phyloP scores from a whole-genome alignment of 495 filamentous ascomycete genomes.

The Penicillium crystallinum region DNA sequence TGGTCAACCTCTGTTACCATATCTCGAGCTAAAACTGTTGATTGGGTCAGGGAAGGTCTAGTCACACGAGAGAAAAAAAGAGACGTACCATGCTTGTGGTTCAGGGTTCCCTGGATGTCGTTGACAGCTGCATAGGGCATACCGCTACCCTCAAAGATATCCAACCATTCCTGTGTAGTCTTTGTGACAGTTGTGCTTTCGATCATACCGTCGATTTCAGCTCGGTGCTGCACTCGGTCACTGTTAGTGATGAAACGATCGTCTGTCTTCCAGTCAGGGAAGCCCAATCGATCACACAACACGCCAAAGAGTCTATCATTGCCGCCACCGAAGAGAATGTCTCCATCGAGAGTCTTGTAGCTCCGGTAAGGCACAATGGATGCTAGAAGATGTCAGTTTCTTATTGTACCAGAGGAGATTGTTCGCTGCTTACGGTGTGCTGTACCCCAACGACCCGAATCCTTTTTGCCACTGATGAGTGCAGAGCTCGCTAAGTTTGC shows the following conservation, averaged over 20 bases:
- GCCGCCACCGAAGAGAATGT: conserved; percentile 87
- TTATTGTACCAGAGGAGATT: background rate
- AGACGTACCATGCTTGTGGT: conserved; percentile 68
- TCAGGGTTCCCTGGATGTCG: conserved; percentile 77
- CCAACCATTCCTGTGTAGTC: conserved; percentile 86
- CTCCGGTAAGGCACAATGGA: conserved; percentile 94
- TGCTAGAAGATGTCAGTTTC: conserved; percentile 45
- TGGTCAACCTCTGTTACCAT: conserved; percentile 92
- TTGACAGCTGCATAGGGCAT: conserved; percentile 96
- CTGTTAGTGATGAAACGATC: conserved; percentile 72
- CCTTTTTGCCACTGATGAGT: conserved; percentile 81
- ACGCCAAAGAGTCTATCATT: conserved; percentile 90
- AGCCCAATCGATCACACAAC: conserved; percentile 70
- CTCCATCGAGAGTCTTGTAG: conserved; percentile 89
- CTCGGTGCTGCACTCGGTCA: conserved; percentile 73
- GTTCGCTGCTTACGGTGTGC: conserved; percentile 71
- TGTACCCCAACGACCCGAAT: conserved; percentile 88
- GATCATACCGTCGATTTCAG: conserved; percentile 69
- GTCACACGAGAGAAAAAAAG: background rate
- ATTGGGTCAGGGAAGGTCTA: conserved; percentile 1
- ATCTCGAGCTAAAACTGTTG: conserved; percentile 64
- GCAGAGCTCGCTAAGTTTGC: conserved; percentile 90
- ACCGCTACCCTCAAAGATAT: conserved; percentile 80
- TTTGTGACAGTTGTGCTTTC: conserved; percentile 66
- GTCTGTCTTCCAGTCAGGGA: conserved; percentile 75